These are phyloP conservation scores for Metschnikowia dekortorum DNA, from an alignment of 805 yeast species.

Conservation along the genomic window DNA sequence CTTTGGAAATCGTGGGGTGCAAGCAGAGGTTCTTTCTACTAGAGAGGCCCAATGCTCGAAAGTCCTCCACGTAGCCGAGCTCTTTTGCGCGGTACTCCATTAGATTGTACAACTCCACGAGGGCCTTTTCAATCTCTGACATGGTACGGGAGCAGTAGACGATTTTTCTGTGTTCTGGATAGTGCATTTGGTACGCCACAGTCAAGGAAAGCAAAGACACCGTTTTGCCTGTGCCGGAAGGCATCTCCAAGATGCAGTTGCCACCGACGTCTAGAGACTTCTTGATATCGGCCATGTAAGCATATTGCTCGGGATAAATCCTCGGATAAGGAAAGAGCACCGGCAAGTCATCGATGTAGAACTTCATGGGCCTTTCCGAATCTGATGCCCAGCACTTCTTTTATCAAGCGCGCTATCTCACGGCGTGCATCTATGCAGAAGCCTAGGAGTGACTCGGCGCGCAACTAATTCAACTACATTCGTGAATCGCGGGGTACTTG, in stretches of 20 bases:
- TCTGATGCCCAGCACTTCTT: background rate
- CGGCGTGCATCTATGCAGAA: background rate
- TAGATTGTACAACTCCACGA: conserved; percentile 80
- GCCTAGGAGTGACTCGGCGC: background rate
- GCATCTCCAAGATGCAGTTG: conserved; percentile 95
- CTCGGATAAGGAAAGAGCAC: conserved; percentile 94
- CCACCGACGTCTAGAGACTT: conserved; percentile 94
- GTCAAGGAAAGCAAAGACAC: conserved; percentile 86
- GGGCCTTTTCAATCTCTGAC: conserved; percentile 97
- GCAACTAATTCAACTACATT: too few species aligned
- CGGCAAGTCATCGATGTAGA: conserved; percentile 92
- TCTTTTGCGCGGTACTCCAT: conserved; percentile 85
- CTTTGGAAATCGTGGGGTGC: conserved; percentile 83
- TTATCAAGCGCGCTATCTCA: background rate
- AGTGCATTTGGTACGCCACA: conserved; percentile 91
- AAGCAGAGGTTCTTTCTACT: conserved; percentile 92
- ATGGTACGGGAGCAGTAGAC: conserved; percentile 98
- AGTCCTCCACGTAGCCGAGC: conserved; percentile 83
- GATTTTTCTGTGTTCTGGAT: conserved; percentile 90
- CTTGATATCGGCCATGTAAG: conserved; percentile 94
- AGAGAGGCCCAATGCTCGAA: conserved; percentile 90
- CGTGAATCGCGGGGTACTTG: too few species aligned
- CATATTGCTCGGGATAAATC: conserved; percentile 97
- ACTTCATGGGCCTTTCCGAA: conserved; percentile 45
- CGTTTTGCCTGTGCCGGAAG: conserved; percentile 98